A percentile compares a stretch with the other conserved stretches of the same genome.
phyloP scores from a whole-genome alignment of 306 rosid species.

The Hippophae tibetana region DNA sequence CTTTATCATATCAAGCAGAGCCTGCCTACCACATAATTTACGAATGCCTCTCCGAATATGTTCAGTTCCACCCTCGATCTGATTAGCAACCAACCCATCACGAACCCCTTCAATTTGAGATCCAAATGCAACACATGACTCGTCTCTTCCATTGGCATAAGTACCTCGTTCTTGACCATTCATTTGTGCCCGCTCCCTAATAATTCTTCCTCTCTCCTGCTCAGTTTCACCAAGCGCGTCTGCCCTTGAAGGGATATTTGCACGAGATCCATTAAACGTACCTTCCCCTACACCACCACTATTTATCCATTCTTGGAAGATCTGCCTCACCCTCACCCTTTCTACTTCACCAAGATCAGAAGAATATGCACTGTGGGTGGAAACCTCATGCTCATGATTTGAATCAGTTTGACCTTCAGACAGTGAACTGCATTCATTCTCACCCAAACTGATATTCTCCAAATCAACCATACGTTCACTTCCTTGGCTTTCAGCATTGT shows the following conservation, averaged over 20 bases:
- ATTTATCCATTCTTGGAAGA: constrained; percentile 85
- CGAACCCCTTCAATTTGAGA: constrained; percentile 45
- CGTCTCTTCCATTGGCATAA: constrained; percentile 49
- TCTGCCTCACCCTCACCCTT: constrained; percentile 84
- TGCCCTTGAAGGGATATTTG: constrained; percentile 43
- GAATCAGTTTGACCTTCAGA: constrained; percentile 57
- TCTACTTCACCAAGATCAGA: constrained; percentile 67
- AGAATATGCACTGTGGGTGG: constrained; percentile 43
- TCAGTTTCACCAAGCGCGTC: constrained; percentile 77
- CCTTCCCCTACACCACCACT: constrained; percentile 54
- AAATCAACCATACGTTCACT: constrained; percentile 28
- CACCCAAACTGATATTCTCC: constrained; percentile 45
- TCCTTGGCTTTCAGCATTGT: constrained; percentile 24
- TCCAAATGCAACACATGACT: constrained; percentile 48
- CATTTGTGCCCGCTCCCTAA: constrained; percentile 77
- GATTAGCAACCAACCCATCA: constrained; percentile 55
- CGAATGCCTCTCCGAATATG: constrained; percentile 64
- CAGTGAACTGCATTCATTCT: constrained; percentile 62
- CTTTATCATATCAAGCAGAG: constrained; percentile 82
- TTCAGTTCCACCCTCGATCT: constrained; percentile 52
- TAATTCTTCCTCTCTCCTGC: constrained; percentile 76
- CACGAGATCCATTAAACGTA: constrained; percentile 36
- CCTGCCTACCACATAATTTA: constrained; percentile 79
- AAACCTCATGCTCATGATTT: constrained; percentile 52
- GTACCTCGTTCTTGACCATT: constrained; percentile 64